These are phyloP conservation scores for Somion occarium DNA, from an alignment of 1,284 basidiomycete genomes.

Conservation along the genomic window DNA sequence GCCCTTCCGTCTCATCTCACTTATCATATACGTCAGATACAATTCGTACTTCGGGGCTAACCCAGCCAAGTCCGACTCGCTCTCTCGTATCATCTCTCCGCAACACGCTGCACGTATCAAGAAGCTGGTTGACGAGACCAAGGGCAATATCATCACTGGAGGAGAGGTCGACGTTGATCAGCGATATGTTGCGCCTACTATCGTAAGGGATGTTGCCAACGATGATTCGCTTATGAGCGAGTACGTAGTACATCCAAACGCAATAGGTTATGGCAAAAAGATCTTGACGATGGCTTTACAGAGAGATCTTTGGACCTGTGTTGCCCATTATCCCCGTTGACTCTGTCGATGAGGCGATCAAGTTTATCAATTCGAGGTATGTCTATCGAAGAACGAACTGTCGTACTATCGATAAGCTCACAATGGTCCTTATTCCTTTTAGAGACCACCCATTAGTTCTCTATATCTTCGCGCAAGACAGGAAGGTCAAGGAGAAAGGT, in stretches of 20 bases:
- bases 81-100: slow-evolving; percentile 43
- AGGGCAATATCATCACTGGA: slow-evolving; percentile 70
- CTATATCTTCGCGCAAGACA: slow-evolving; percentile 65
- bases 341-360: slow-evolving; percentile 60
- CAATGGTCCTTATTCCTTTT: not conserved
- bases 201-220: slow-evolving; percentile 55
- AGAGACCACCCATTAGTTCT: slow-evolving; percentile 76
- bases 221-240: slow-evolving; percentile 76
- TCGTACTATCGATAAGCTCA: too few species aligned
- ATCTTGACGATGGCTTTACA: slow-evolving; percentile 1
- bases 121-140: slow-evolving; percentile 58
- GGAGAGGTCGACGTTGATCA: slow-evolving; percentile 58
- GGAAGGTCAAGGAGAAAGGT: not conserved
- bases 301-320: slow-evolving; percentile 19
- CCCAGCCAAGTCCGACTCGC: slow-evolving; percentile 38
- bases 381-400: too few species aligned
- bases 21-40: slow-evolving; percentile 12
- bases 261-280: not conserved
- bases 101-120: slow-evolving; percentile 62
- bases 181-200: slow-evolving; percentile 64
- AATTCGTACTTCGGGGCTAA: slow-evolving; percentile 47
- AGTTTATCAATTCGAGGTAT: slow-evolving; percentile 53
- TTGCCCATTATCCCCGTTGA: slow-evolving; percentile 74
- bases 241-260: slow-evolving; percentile 31
- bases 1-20: not conserved